Evolutionary conservation across 2,329 filamentous ascomycete genomes (phyloP), one percentile per base, ranked within the genome.

Genomic region (Calonectria pseudoturangicola): DNA sequence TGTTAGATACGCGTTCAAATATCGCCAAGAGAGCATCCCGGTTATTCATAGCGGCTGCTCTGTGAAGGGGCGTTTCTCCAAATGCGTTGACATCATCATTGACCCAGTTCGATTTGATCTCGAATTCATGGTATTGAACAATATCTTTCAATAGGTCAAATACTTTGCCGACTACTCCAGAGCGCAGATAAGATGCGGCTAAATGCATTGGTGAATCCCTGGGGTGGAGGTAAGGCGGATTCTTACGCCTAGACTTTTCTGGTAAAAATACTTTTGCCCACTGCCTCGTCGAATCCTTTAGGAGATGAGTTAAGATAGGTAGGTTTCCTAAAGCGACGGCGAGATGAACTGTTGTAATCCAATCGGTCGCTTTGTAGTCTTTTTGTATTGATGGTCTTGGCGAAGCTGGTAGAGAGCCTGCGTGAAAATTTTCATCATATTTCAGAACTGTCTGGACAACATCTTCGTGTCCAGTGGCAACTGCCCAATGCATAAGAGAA

Each of bases 21-120:
- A 64, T 48, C 25, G 60, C 43, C 16, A 21, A 36, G 15, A 64
- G 16, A 25, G 60, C 43, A 33, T 64, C 41, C 3, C 10, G 13
- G 12, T 64, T 64, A 39, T 64, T 50, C 60, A 64, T 64, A 1
- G 60, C 60, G 12, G 60, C 60, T 13, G 60, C 60, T 36, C 60
- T 21, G 28, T 64, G 60, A 9, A 64, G 43, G 28, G 60, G 43
- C 2, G 60, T 64, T 48, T 64, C 60, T 2, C 43, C 60, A 15
- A 64, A 18, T 9, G 18, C 12, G 33, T 64, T 64, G 28, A 43
- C 43, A 2, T 33, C 60, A 21, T 21, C 3, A 16, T 64, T 64
- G 27, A 21, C 43, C 60, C 43, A 64, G 12, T 64, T 25, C 18
- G 28, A 47, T 8, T 2, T 30, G 6, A 15, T 18, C 13, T 25